Base-by-base conservation (phyloP, 2,329 filamentous ascomycete species). In the Amauroascus verrucosus region DNA sequence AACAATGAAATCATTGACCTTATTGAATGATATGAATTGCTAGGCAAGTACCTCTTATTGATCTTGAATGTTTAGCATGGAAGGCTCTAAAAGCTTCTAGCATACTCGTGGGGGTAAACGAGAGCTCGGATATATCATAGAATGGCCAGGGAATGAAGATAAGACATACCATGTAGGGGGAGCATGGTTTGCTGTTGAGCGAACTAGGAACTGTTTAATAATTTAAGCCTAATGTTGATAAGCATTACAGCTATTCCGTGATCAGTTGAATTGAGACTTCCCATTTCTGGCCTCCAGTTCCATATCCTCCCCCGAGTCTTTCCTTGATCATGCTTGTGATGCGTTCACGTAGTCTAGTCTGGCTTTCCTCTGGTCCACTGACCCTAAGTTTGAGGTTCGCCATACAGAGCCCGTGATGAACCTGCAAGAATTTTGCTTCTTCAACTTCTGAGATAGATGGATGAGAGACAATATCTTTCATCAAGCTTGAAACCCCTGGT, bases 401-500 rank as follows among this genome's bases (percentile, higher is more conserved):
- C 85, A 97, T 95, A 65, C 89, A 95, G 38, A 97, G 76, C 1
- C 91, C 90, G 67, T 97, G 96, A 70, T 98, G 93, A 13, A 96
- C 93, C 73, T 98, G 93, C 93, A 93, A 98, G 69, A 98, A 95
- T 65, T 89, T 84, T 1, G 90, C 91, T 64, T 96, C 90, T 54
- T 96, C 88, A 45, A 98, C 82, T 1, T 79, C 78, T 43, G 79
- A 79, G 24, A 97, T 82, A 53, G 79, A 78, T 1, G 86, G 82
- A 62, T 96, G 89, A 1, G 82, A 78, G 66, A 89, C 84, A 49
- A 98, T 90, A 67, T 95, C 88, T 53, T 81, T 80, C 62, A 96
- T 76, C n/a, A 95, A 84, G 20, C 84, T 82, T 2, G 81, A 77
- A 1, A 93, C 82, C 3, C 80, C 76, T 20, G 69, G 67, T 11